Evolutionary conservation across 306 rosid genomes (phyloP), one percentile per base, ranked within the genome.

Genomic region (Dryas octopetala): DNA sequence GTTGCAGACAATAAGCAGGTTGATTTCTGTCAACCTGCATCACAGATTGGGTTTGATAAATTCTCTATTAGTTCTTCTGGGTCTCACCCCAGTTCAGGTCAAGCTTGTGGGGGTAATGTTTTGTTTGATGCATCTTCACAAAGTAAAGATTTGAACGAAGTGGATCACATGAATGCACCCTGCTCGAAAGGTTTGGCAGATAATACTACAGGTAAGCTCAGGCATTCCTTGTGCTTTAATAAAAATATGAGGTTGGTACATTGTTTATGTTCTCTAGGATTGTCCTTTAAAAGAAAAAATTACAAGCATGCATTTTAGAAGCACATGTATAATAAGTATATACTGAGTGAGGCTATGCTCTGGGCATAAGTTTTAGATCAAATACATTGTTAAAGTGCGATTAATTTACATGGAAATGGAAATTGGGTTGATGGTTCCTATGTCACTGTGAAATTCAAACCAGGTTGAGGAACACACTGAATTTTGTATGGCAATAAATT

Each of bases 61-160:
- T 94, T 94, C 87, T 83, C 95, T 51, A 90, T 91, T 81, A 83
- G 23, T 79, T 83, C 97, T 44, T 68, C 90, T 6, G 89, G 79
- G 9, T 52, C 78, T 73, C 83, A 78, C 51, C 66, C 74, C 2
- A 71, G 61, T 60, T 82, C 87, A 19, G 89, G 82, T 47, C 89
- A 84, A 83, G 79, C 86, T 44, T 79, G 72, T 32, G 89, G 83
- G 57, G 85, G 85, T 68, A 81, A 28, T 80, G 86, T 76, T 28
- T 54, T 65, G 26, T 44, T 50, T 10, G 92, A 88, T 72, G 76
- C 83, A 70, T 84, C 87, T 77, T 83, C 93, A 49, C 89, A 80
- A 71, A 87, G 81, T 79, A 87, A 79, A 83, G 98, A 84, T 81
- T 82, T 88, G 28, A 83, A 76, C 73, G 96, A 87, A 76, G 85